These are phyloP conservation scores for Neurospora africana DNA, from an alignment of 495 filamentous ascomycete species.

Conservation along the genomic window DNA sequence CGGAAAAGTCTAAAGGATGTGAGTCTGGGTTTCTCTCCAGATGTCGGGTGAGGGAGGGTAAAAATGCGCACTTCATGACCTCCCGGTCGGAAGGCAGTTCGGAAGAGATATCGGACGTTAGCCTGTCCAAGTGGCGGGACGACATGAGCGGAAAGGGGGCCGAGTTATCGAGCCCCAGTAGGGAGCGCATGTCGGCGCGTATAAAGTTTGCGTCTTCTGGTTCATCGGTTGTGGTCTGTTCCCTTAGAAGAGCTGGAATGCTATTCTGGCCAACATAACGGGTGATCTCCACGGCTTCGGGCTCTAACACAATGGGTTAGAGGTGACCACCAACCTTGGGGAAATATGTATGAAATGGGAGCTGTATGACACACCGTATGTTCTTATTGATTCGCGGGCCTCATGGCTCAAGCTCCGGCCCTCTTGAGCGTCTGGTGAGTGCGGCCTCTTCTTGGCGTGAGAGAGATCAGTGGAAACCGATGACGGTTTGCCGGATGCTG, in stretches of 20 bases:
- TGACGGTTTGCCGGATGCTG: slow-evolving; percentile 38
- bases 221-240: slow-evolving; percentile 37
- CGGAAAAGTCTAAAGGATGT: slow-evolving; percentile 46
- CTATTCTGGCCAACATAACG: slow-evolving; percentile 58
- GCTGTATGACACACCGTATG: slow-evolving; percentile 18
- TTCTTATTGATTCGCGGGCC: slow-evolving; percentile 28
- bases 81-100: slow-evolving; percentile 54
- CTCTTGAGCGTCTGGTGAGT: slow-evolving; percentile 32
- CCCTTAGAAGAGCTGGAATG: slow-evolving; percentile 56
- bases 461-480: slow-evolving; percentile 19
- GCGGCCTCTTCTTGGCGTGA: slow-evolving; percentile 33
- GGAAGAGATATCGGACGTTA: slow-evolving; percentile 60
- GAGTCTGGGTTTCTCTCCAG: slow-evolving; percentile 2
- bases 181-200: slow-evolving; percentile 59
- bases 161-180: slow-evolving; percentile 74
- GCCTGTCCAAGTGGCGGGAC: slow-evolving; percentile 54
- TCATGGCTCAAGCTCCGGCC: slow-evolving; percentile 28
- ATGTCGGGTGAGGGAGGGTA: background rate
- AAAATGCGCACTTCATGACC: slow-evolving; percentile 39
- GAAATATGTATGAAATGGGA: background rate
- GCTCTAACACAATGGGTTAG: slow-evolving; percentile 34
- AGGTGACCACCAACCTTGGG: background rate
- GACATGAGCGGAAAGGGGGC: slow-evolving; percentile 81
- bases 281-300: slow-evolving; percentile 51
- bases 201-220: slow-evolving; percentile 39